phyloP scores from a whole-genome alignment of 257 asterid species.

The Paraleonurus japonicus region DNA sequence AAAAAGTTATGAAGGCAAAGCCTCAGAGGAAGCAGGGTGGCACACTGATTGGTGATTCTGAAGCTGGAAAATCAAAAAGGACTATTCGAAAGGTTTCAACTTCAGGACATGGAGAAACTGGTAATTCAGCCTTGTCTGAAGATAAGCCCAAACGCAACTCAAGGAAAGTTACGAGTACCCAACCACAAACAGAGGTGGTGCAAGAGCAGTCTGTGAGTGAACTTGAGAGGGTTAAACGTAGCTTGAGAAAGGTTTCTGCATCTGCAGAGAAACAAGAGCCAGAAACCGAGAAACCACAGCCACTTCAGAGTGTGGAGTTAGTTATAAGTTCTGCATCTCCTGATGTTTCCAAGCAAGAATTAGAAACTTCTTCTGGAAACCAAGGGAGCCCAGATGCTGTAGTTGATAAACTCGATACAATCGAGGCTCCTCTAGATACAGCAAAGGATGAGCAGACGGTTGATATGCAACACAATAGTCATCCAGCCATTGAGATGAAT shows the following conservation, averaged over 20 bases:
- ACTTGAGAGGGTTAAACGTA: constrained; percentile 70
- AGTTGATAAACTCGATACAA: constrained; percentile 33
- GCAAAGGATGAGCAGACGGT: constrained; percentile 38
- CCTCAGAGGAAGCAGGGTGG: constrained; percentile 52
- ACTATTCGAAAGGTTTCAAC: constrained; percentile 56
- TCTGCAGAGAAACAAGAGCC: constrained; percentile 50
- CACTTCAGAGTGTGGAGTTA: constrained; percentile 34
- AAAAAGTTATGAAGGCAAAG: constrained; percentile 41
- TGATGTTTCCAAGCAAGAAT: constrained; percentile 42
- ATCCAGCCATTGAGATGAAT: constrained; percentile 42
- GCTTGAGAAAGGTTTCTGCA: constrained; percentile 68
- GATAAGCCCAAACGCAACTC: constrained; percentile 61
- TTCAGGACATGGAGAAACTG: constrained; percentile 50
- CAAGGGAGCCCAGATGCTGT: constrained; percentile 21
- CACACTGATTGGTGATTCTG: constrained; percentile 38
- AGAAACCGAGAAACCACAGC: constrained; percentile 50
- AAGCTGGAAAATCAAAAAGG: constrained; percentile 65
- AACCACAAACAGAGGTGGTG: constrained; percentile 47
- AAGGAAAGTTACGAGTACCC: constrained; percentile 48
- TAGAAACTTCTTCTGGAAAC: constrained; percentile 34
- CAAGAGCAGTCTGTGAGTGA: constrained; percentile 70
- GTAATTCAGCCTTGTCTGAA: constrained; percentile 44
- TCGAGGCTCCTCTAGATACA: constrained; percentile 28
- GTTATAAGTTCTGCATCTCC: constrained; percentile 31
- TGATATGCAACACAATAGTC: constrained; percentile 31